These are phyloP conservation scores for Gracilaria domingensis DNA, from an alignment of 23 red algal species.

Conservation along the genomic window DNA sequence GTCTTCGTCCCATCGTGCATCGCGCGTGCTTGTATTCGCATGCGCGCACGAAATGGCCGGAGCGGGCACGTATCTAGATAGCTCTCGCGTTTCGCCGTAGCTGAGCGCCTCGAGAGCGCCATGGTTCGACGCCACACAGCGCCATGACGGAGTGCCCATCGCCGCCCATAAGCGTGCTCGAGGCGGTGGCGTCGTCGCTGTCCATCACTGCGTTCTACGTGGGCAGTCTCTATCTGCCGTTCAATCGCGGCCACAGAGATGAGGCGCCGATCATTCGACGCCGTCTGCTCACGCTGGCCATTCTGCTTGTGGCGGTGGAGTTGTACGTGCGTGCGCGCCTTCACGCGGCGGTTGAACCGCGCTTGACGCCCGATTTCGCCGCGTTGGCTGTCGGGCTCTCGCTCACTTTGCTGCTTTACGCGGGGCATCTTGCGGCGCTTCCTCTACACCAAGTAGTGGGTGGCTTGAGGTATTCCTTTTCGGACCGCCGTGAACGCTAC, in stretches of 20 bases:
- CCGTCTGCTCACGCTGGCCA: slow-evolving; percentile 36
- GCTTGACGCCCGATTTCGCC: not conserved
- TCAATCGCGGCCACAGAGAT: slow-evolving; percentile 41
- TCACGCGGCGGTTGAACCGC: not conserved
- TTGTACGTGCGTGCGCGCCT: slow-evolving; percentile 15
- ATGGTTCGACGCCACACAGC: not conserved
- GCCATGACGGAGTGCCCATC: slow-evolving; percentile 21
- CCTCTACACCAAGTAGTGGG: slow-evolving; percentile 12
- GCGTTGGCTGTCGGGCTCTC: slow-evolving; percentile 14
- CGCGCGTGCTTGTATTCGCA: too few species aligned
- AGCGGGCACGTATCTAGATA: too few species aligned
- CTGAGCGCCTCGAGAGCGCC: not conserved
- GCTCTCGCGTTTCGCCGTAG: too few species aligned
- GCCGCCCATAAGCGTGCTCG: not conserved
- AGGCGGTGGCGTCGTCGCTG: slow-evolving; percentile 11
- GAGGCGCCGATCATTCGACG: slow-evolving; percentile 4
- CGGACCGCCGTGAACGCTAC: not conserved
- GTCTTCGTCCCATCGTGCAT: not conserved
- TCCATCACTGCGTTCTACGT: slow-evolving; percentile 38
- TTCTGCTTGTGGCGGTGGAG: slow-evolving; percentile 27
- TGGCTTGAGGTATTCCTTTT: not conserved
- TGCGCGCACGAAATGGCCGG: too few species aligned
- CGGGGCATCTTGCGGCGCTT: slow-evolving; percentile 44
- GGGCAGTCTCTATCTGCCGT: slow-evolving; percentile 42
- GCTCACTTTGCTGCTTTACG: slow-evolving; percentile 48